Percentiles rank a stretch among this genome's conserved stretches.
Evolutionary conservation across 495 filamentous ascomycete species (phyloP).

Genomic region (Xylona heveae): DNA sequence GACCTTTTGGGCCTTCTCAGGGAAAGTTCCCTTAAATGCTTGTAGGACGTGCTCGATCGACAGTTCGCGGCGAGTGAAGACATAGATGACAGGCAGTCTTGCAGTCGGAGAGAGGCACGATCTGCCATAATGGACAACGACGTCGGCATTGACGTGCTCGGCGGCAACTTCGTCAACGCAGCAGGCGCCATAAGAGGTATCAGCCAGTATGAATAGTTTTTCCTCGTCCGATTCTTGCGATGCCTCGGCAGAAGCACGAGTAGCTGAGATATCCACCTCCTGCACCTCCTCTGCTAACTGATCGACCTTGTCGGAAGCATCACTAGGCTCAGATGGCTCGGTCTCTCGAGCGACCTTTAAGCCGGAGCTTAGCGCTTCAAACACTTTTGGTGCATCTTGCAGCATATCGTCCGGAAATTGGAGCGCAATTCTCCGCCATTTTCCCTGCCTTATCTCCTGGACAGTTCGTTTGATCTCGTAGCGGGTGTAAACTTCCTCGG

Average conservation of each 20-base stretch:
- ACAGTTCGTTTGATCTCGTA: constrained; percentile 81
- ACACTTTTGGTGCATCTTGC: constrained; percentile 63
- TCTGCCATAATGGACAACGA: constrained; percentile 85
- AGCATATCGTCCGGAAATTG: constrained; percentile 93
- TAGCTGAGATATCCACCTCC: constrained; percentile 13
- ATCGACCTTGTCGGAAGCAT: too few relatives aligned
- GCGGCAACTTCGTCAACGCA: constrained; percentile 96
- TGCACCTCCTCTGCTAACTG: not conserved
- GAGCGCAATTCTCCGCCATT: constrained; percentile 60
- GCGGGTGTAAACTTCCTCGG: constrained; percentile 50
- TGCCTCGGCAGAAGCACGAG: constrained; percentile 6
- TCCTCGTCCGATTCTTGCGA: constrained; percentile 11
- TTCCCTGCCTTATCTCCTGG: constrained; percentile 42
- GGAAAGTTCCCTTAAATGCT: constrained; percentile 48
- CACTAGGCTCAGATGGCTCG: too few relatives aligned
- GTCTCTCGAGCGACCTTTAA: constrained; percentile 20
- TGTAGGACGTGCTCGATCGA: constrained; percentile 29
- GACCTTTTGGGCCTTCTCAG: constrained; percentile 36
- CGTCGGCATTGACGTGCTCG: constrained; percentile 79
- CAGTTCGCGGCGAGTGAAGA: constrained; percentile 60
- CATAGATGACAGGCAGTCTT: constrained; percentile 72
- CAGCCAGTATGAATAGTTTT: constrained; percentile 69
- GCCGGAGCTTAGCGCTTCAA: constrained; percentile 39
- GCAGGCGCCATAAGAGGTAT: constrained; percentile 92
- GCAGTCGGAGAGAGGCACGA: constrained; percentile 83